Percentiles rank a stretch among this genome's conserved stretches.
These are phyloP conservation scores for Podospora anserina DNA, from an alignment of 495 filamentous ascomycete genomes.

Conservation along the genomic window DNA sequence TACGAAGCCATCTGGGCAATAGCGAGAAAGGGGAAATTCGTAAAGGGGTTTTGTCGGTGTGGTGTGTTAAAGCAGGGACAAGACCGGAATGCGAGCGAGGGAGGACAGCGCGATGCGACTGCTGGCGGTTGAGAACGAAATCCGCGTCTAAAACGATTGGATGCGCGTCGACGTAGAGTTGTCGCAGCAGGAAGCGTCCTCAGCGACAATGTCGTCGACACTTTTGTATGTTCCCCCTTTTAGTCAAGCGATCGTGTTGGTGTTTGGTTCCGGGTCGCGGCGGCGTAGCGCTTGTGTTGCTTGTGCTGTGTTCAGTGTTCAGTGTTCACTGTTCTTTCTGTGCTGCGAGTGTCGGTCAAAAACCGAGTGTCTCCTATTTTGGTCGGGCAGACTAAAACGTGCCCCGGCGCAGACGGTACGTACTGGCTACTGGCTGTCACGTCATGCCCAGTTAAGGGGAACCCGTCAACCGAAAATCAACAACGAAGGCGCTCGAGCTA, in stretches of 20 bases:
- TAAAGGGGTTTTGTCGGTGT: background rate
- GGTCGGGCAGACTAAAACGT: background rate
- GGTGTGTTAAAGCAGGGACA: background rate
- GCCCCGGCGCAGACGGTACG: background rate
- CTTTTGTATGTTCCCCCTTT: background rate
- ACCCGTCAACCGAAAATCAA: conserved; percentile 7
- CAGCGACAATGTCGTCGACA: background rate
- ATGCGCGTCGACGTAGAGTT: background rate
- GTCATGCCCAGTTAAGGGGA: conserved; percentile 6
- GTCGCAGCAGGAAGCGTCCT: background rate
- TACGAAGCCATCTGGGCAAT: background rate
- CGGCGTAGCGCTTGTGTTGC: background rate
- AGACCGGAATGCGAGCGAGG: background rate
- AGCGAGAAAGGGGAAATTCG: background rate
- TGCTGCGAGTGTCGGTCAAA: background rate
- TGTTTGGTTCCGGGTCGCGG: background rate
- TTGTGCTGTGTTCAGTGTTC: background rate
- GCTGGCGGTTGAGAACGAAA: background rate
- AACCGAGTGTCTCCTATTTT: background rate
- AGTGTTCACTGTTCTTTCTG: background rate
- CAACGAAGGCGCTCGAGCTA: background rate
- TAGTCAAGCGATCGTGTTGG: background rate
- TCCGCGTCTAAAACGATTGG: background rate
- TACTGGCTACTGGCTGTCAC: background rate
- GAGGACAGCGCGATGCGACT: background rate